Percentiles rank a stretch among this genome's conserved stretches.
These are phyloP conservation scores for Phytophthora cajani DNA, from an alignment of 352 stramenopile genomes.

Conservation along the genomic window DNA sequence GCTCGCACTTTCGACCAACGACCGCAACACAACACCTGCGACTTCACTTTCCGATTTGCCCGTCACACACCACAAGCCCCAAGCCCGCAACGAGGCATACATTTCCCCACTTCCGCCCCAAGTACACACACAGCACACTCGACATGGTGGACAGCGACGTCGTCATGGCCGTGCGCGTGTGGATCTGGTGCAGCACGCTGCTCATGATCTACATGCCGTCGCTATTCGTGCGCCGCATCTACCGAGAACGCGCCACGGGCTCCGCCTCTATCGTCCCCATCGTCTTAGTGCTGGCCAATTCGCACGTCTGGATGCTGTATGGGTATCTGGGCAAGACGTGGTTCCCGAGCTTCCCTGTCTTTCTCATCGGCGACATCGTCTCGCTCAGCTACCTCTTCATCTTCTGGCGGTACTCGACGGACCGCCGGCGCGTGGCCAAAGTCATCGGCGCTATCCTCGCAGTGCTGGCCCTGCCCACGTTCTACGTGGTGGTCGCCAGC, in stretches of 20 bases:
- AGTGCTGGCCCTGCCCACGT: conserved; percentile 25
- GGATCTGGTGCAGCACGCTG: conserved; percentile 40
- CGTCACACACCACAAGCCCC: background rate
- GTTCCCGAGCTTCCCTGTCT: conserved; percentile 49
- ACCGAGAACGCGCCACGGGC: conserved; percentile 26
- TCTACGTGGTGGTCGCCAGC: conserved; percentile 38
- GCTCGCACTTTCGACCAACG: background rate
- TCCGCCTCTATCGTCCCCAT: conserved; percentile 34
- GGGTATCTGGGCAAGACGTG: conserved; percentile 36
- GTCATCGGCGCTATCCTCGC: conserved; percentile 23
- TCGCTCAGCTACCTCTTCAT: conserved; percentile 37
- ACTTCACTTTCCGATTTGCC: conserved; percentile 29
- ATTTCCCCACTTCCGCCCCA: background rate
- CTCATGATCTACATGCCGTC: conserved; percentile 40
- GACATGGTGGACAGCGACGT: conserved; percentile 19
- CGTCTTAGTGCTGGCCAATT: conserved; percentile 33
- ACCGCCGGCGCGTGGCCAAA: conserved; percentile 26
- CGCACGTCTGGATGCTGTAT: conserved; percentile 45
- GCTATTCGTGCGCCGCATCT: conserved; percentile 35
- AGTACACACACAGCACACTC: background rate
- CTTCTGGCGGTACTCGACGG: conserved; percentile 34
- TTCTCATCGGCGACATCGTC: conserved; percentile 42
- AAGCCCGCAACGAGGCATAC: background rate
- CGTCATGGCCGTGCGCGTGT: conserved; percentile 32
- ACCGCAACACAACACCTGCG: background rate